phyloP scores from a whole-genome alignment of 2,329 filamentous ascomycete genomes.

The Passalora sequoiae region DNA sequence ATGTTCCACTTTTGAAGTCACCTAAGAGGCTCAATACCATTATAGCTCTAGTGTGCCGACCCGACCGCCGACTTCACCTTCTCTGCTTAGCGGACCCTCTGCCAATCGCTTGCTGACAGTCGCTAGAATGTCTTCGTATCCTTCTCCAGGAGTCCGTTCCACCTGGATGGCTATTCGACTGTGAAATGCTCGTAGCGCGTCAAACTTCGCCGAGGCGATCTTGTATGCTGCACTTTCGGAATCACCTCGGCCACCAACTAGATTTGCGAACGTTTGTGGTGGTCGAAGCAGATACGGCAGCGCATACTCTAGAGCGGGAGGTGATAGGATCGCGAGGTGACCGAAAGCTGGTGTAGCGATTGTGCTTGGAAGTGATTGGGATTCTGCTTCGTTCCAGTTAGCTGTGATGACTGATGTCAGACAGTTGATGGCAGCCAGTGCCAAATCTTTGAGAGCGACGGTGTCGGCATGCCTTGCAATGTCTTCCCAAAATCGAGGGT shows the following conservation, averaged over 20 bases:
- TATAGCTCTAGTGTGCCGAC: conserved; percentile 44
- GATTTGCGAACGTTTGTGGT: conserved; percentile 52
- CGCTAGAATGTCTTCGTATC: conserved; percentile 37
- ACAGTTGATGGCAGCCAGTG: conserved; percentile 51
- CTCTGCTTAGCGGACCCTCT: conserved; percentile 40
- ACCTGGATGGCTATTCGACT: conserved; percentile 38
- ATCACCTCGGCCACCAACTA: conserved; percentile 55
- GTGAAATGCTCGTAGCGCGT: conserved; percentile 50
- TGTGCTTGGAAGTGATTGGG: conserved; percentile 34
- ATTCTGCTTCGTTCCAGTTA: conserved; percentile 42
- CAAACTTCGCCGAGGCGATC: conserved; percentile 54
- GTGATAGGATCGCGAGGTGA: conserved; percentile 49
- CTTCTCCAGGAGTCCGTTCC: conserved; percentile 28
- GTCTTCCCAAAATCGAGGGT: conserved; percentile 49
- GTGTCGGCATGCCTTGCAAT: conserved; percentile 52
- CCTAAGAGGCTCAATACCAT: too few species aligned
- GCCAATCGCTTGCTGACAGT: conserved; percentile 40
- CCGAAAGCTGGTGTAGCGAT: conserved; percentile 39
- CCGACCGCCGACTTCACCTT: conserved; percentile 40
- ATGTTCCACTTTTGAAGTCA: too few species aligned
- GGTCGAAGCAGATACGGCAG: conserved; percentile 55
- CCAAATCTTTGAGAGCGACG: conserved; percentile 53
- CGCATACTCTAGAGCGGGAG: conserved; percentile 46
- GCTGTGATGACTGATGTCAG: conserved; percentile 51
- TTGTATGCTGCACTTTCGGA: conserved; percentile 54